Base-by-base conservation (phyloP, 2,329 filamentous ascomycete genomes). In the Colletotrichum tabaci region DNA sequence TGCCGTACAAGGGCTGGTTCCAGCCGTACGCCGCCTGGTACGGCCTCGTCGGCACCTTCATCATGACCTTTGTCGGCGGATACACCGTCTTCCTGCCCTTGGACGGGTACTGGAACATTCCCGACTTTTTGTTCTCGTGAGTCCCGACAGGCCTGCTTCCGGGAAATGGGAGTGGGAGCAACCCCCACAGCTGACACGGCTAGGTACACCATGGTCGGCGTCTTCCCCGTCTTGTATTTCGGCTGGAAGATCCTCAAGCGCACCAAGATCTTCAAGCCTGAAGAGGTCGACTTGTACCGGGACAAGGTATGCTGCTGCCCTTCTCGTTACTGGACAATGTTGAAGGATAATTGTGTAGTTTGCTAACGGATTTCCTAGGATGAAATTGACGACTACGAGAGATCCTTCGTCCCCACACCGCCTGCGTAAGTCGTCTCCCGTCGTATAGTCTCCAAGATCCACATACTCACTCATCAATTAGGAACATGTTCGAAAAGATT, bases 41-140 rank as follows among this genome's bases (percentile, higher is more conserved):
- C 60, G 91, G 89, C 0, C 81, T 94, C 7, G 78, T 84, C 0
- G 89, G 88, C 35, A 93, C 90, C 1, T 88, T 89, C 60, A 80
- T 93, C 74, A 95, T 96, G 91, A 88, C 91, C 0, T 90, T 95
- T 75, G 90, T 95, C 1, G 90, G 92, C 10, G 93, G 93, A 0
- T 96, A 95, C 74, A 87, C 91, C 0, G 92, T 95, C 1, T 96
- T 96, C 76, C 79, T 95, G 56, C 90, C 92, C 0, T 23, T 81
- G 1, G 77, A 81, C 0, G 84, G 87, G 0, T 86, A 87, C 5
- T 96, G 92, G 93, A 86, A 89, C 71, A 78, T 92, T 0, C 87
- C 91, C 8, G 90, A 88, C 8, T 96, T 96, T 79, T 80, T 96
- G 38, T 94, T 94, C 80, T 92, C 90, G 80, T 90, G 75, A 84